These are phyloP conservation scores for Tympanopsis confertula DNA, from an alignment of 2,329 filamentous ascomycete species.

Conservation along the genomic window DNA sequence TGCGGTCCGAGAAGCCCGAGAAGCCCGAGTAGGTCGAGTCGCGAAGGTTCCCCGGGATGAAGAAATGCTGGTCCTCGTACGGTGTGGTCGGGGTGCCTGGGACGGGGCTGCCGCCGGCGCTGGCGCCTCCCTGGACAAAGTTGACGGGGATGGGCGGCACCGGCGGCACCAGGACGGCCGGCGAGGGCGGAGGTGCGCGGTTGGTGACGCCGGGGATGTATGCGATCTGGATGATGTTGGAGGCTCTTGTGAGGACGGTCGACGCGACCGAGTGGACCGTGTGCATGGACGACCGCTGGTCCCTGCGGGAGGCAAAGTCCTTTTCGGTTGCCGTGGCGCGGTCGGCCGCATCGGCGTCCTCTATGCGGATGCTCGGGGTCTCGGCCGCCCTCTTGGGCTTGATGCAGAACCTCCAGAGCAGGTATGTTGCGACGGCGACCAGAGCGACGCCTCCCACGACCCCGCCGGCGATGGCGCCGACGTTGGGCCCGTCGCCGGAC, in stretches of 20 bases:
- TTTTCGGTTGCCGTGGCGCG: slow-evolving; percentile 29
- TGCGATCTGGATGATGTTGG: slow-evolving; percentile 98
- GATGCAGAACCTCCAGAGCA: slow-evolving; percentile 81
- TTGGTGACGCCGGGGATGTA: slow-evolving; percentile 97
- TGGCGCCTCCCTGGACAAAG: slow-evolving; percentile 31
- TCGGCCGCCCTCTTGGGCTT: slow-evolving; percentile 52
- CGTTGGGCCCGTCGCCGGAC: slow-evolving; percentile 44
- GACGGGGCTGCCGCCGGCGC: background rate
- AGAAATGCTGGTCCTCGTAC: slow-evolving; percentile 61
- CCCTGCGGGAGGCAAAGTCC: slow-evolving; percentile 20
- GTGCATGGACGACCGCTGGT: slow-evolving; percentile 66
- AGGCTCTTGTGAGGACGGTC: slow-evolving; percentile 86
- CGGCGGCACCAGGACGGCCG: slow-evolving; percentile 71
- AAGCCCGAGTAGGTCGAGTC: slow-evolving; percentile 82
- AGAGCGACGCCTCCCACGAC: slow-evolving; percentile 72
- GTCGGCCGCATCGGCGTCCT: slow-evolving; percentile 37
- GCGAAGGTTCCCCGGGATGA: slow-evolving; percentile 78
- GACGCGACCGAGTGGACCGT: slow-evolving; percentile 88
- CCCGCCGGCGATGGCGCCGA: slow-evolving; percentile 81
- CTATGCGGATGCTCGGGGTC: slow-evolving; percentile 43
- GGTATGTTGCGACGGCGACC: slow-evolving; percentile 60
- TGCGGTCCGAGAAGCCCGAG: slow-evolving; percentile 50
- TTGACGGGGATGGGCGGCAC: slow-evolving; percentile 79
- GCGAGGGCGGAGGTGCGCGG: slow-evolving; percentile 73
- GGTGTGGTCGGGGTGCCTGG: background rate